Conservation (phyloP, 208 protist species). For the Entamoeba histolytica region DNA sequence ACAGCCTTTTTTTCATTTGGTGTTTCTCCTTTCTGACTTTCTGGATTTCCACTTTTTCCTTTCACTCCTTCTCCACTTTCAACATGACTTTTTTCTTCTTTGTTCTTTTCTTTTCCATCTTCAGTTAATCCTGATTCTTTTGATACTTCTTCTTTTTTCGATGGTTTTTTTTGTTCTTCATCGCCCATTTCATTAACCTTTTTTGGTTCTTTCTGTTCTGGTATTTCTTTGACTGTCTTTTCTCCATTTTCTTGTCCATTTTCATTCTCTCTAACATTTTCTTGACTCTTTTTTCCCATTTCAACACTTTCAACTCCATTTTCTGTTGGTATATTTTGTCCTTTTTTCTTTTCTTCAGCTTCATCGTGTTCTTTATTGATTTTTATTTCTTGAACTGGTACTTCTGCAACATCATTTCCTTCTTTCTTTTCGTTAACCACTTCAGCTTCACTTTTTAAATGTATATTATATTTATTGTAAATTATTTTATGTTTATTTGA, state of each 20-base stretch:
- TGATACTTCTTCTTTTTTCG: not conserved
- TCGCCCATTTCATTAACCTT: not conserved
- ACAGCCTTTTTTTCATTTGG: not conserved
- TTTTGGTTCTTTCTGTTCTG: not conserved
- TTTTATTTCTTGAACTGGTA: not conserved
- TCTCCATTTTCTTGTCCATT: not conserved
- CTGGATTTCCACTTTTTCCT: not conserved
- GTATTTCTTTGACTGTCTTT: not conserved
- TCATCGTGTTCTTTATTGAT: not conserved
- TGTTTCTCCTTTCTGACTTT: not conserved
- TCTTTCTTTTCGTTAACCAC: not conserved
- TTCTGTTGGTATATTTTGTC: not conserved
- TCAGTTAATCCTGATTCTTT: not conserved
- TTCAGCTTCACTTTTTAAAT: too few species aligned
- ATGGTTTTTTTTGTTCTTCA: not conserved
- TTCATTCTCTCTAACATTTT: not conserved
- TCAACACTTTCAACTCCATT: not conserved
- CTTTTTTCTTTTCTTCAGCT: not conserved
- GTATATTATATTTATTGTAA: too few species aligned
- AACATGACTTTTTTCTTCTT: not conserved
- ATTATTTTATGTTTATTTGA: too few species aligned
- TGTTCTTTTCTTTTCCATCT: not conserved
- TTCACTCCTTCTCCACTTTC: not conserved
- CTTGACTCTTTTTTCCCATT: not conserved
- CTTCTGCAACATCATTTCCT: not conserved